These are phyloP conservation scores for Rubia balearica DNA, from an alignment of 305 asterid species.

Conservation along the genomic window DNA sequence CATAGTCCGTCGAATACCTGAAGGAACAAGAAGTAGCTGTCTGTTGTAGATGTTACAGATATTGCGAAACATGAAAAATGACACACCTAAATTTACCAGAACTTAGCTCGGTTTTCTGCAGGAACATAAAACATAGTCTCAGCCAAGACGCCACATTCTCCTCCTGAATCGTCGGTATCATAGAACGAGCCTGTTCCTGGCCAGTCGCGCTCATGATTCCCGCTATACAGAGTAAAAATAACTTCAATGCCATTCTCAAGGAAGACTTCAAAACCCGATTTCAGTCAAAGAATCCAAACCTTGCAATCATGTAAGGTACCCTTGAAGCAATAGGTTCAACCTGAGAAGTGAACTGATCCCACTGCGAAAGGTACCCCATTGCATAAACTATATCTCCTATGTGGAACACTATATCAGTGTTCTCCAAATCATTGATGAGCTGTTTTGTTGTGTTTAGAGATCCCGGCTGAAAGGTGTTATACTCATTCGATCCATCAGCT, in stretches of 20 bases:
- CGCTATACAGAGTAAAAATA: conserved; percentile 19
- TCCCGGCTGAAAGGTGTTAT: conserved; percentile 61
- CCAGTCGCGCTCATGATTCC: conserved; percentile 33
- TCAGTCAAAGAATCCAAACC: conserved; percentile 26
- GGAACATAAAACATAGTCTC: conserved; percentile 29
- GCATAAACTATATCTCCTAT: conserved; percentile 82
- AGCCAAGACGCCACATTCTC: conserved; percentile 34
- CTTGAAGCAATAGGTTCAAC: conserved; percentile 77
- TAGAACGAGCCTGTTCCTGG: conserved; percentile 30
- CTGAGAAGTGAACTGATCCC: conserved; percentile 98
- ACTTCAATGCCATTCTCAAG: not conserved
- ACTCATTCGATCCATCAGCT: conserved; percentile 81
- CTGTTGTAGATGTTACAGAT: not conserved
- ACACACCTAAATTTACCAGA: conserved; percentile 45
- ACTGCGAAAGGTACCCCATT: conserved; percentile 79
- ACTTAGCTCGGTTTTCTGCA: conserved; percentile 55
- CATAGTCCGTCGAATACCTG: conserved; percentile 94
- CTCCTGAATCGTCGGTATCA: conserved; percentile 24
- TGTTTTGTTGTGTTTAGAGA: conserved; percentile 76
- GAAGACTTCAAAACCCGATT: not conserved
- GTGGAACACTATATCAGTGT: conserved; percentile 75
- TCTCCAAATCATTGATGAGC: conserved; percentile 51
- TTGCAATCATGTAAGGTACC: conserved; percentile 90
- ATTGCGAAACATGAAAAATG: too few relatives aligned
- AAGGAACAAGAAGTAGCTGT: not conserved